Evolutionary conservation across 805 yeast genomes (phyloP), one percentile per base, ranked within the genome.

Genomic region (Candida verbasci): DNA sequence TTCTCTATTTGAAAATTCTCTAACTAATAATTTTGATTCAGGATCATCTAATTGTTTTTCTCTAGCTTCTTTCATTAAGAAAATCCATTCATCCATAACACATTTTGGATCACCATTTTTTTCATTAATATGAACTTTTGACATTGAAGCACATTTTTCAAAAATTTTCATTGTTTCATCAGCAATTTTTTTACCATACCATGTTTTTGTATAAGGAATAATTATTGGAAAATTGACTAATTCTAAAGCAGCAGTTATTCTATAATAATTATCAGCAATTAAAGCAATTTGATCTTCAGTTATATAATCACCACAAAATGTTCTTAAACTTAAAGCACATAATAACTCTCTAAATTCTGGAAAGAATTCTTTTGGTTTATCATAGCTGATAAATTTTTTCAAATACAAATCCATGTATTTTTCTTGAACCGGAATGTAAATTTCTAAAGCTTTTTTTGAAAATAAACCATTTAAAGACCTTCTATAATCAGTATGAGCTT

Each of bases 221-320:
- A 93, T 91, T 52, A 93, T 86, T 44, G 98, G 98, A 79, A 93
- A 93, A 71, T 93, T 93, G 44, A 93, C 98, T 48, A 93, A 76
- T 67, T 93, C 98, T 55, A 93, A 74, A 18, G 98, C 98, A 42
- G 95, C 95, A 10, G 98, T 93, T 47, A 93, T 85, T 46, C 77
- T 69, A 64, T 80, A 93, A 65, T 89, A 93, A 62, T 89, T 88
- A 61, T 91, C 97, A 35, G 97, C 93, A 53, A 93, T 80, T 38
- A 72, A 71, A 62, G 84, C 77, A 53, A 93, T 82, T 66, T 93
- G 96, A 50, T 80, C 94, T 45, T 89, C 94, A 40, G 94, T 81
- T 54, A 93, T 93, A 63, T 88, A 89, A 40, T 82, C 84, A 52
- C 98, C 98, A 61, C 97, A 93, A 69, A 93, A 93, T 6, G 97